Percentiles rank a stretch among this genome's conserved stretches.
phyloP scores from a whole-genome alignment of 2,329 filamentous ascomycete species.

The Ophidiomyces ophidiicola region DNA sequence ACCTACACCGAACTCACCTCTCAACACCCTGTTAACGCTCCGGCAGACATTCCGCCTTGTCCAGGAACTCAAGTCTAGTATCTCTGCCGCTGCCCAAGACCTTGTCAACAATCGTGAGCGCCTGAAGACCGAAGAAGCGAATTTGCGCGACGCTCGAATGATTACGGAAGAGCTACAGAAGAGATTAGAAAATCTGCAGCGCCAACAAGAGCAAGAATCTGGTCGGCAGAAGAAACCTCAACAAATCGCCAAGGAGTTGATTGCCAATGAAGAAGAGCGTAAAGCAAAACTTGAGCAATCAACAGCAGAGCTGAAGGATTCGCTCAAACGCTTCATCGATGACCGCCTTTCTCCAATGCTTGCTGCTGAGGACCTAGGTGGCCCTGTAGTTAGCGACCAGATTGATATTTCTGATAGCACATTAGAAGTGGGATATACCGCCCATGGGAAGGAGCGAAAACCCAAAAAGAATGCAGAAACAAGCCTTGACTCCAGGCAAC shows the following conservation, averaged over 20 bases:
- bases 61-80: constrained; percentile 50
- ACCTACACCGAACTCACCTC: constrained; percentile 52
- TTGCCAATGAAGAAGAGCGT: constrained; percentile 49
- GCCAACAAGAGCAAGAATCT: constrained; percentile 36
- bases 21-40: constrained; percentile 60
- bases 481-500: constrained; percentile 30
- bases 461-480: constrained; percentile 28
- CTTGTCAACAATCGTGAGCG: constrained; percentile 29
- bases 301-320: constrained; percentile 48
- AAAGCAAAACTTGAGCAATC: constrained; percentile 50
- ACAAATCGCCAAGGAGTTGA: constrained; percentile 50
- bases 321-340: constrained; percentile 59
- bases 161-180: constrained; percentile 39
- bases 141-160: constrained; percentile 38
- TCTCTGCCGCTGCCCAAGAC: constrained; percentile 35
- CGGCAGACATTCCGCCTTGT: constrained; percentile 54
- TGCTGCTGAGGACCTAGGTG: constrained; percentile 70
- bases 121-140: constrained; percentile 35
- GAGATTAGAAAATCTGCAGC: constrained; percentile 49
- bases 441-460: constrained; percentile 39
- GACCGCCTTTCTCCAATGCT: constrained; percentile 60
- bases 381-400: constrained; percentile 66
- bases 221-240: constrained; percentile 39
- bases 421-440: constrained; percentile 43
- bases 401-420: constrained; percentile 50